Evolutionary conservation across 2,329 filamentous ascomycete genomes (phyloP), one percentile per base, ranked within the genome.

Genomic region (Penicillium aurantiogriseum): DNA sequence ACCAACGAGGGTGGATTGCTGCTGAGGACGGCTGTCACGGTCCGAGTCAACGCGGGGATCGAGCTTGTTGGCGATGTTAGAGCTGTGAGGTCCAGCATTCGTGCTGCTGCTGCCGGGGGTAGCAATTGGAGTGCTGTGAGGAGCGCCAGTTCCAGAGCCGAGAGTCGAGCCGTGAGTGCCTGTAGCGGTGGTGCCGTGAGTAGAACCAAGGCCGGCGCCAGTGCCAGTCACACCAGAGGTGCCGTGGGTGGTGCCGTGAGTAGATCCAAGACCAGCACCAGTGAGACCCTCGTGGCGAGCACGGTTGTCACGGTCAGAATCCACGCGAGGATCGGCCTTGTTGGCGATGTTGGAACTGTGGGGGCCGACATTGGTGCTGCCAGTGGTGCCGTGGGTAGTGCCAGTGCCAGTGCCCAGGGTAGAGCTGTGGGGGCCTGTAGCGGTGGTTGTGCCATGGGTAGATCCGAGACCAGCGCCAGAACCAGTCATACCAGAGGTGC

Each of bases 21-120:
- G 61, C 10, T 25, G 50, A 35, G 59, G 60, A 23, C 53, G 55
- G 62, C 48, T 63, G 23, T 61, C 62, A 21, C 50, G 25, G 65
- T 84, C 80, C 42, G 77, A 80, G 67, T 73, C 61, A 56, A 61
- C 40, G 33, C 63, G 61, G 17, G 61, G 63, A 29, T 73, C 70
- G 2, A 68, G 23, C 63, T 72, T 73, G 62, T 72, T 72, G 11
- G 60, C 63, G 19, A 69, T 45, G 56, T 71, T 66, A 19, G 64
- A 69, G 51, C 71, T 50, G 52, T 77, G 76, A 15, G 75, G 75
- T 4, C 75, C 74, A 19, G 69, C 69, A 21, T 73, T 76, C 38
- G 44, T 48, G 27, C 36, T 40, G 36, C 44, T 42, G 13, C 19
- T 49, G 11, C 44, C 51, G 11, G 36, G 39, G 17, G 50, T 45